phyloP scores from a whole-genome alignment of 805 yeast genomes.

The Ascoidea rubescens region DNA sequence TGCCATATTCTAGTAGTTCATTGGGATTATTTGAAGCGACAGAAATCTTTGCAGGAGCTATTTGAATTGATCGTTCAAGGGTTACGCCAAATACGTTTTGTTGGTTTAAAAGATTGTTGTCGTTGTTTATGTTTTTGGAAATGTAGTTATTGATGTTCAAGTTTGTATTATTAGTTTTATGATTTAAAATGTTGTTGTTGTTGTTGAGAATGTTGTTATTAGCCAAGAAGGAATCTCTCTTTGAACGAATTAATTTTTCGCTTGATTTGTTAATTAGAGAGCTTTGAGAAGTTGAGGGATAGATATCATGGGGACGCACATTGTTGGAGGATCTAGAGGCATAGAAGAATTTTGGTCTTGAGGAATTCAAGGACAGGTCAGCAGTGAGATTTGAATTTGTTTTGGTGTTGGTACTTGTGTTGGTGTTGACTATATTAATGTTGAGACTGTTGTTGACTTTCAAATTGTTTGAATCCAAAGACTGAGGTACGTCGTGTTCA shows the following conservation, averaged over 20 bases:
- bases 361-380: too few relatives aligned
- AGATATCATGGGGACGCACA: not conserved
- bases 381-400: too few relatives aligned
- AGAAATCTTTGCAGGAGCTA: conserved; percentile 68
- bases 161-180: not conserved
- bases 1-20: conserved; percentile 66
- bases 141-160: not conserved
- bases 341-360: not conserved
- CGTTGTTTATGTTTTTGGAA: too few relatives aligned
- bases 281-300: not conserved
- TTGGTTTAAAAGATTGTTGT: not conserved
- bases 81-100: conserved; percentile 64
- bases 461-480: too few relatives aligned
- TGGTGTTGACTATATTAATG: too few relatives aligned
- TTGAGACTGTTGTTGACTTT: too few relatives aligned
- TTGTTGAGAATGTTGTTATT: too few relatives aligned
- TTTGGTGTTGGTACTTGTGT: too few relatives aligned
- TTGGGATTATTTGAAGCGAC: conserved; percentile 43
- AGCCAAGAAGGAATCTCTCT: not conserved
- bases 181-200: too few relatives aligned
- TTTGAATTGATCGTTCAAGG: conserved; percentile 49
- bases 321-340: not conserved
- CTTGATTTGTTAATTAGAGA: not conserved
- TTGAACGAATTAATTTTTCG: not conserved
- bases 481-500: too few relatives aligned